Evolutionary conservation across 2,329 filamentous ascomycete genomes (phyloP).

Genomic region (Clarireedia paspali): DNA sequence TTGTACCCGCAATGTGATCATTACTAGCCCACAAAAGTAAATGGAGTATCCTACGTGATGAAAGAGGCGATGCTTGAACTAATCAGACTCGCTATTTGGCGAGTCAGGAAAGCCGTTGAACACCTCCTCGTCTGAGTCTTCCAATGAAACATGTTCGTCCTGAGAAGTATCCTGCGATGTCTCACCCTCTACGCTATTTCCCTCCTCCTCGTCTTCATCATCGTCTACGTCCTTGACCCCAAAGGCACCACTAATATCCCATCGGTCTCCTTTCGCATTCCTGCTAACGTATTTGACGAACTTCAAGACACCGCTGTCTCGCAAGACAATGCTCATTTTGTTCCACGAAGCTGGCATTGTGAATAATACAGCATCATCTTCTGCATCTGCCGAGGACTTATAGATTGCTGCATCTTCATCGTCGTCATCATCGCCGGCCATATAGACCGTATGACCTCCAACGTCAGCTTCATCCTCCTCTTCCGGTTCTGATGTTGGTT

Average conservation of each 20-base stretch:
- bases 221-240: constrained; percentile 56
- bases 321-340: constrained; percentile 79
- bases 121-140: constrained; percentile 42
- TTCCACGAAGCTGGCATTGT: constrained; percentile 74
- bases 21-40: not conserved
- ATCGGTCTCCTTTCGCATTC: constrained; percentile 77
- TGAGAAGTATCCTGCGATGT: constrained; percentile 22
- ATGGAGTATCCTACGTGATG: constrained; percentile 3
- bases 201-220: constrained; percentile 31
- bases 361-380: constrained; percentile 69
- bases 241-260: constrained; percentile 79
- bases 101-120: constrained; percentile 49
- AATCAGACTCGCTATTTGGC: constrained; percentile 28
- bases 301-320: constrained; percentile 77
- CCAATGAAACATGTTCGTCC: constrained; percentile 26
- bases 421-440: constrained; percentile 74
- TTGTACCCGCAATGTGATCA: not conserved
- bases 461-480: constrained; percentile 43
- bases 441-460: constrained; percentile 83
- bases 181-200: constrained; percentile 25
- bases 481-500: constrained; percentile 16
- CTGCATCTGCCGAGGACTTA: constrained; percentile 55
- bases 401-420: constrained; percentile 81
- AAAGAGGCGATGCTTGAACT: not conserved
- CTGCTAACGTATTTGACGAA: constrained; percentile 95